Percentiles rank a stretch among this genome's conserved stretches.
Conservation (phyloP, 164 flowering plant species). For the Dillenia turbinata region DNA sequence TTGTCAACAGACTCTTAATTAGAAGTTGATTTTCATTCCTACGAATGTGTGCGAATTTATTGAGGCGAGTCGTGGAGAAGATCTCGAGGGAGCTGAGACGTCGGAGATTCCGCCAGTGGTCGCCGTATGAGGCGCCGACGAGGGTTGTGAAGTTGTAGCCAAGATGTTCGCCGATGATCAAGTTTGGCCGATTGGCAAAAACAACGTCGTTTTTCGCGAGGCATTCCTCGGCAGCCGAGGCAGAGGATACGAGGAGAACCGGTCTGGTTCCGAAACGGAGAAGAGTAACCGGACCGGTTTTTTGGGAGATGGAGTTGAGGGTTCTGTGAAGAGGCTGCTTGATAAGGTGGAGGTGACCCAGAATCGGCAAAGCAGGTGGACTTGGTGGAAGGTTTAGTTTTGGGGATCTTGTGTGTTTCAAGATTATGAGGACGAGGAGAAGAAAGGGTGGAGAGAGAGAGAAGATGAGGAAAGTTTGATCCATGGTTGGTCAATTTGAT, state of each 20-base stretch:
- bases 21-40: conserved; percentile 18
- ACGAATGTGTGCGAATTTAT: conserved; percentile 6
- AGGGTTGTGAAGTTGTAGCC: conserved; percentile 17
- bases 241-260: conserved; percentile 14
- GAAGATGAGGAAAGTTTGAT: no score
- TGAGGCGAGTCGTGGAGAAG: conserved; percentile 16
- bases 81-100: conserved; percentile 10
- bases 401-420: neutral
- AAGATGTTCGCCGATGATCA: conserved; percentile 5
- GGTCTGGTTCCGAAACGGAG: conserved; percentile 15
- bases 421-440: neutral
- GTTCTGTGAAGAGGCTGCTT: conserved; percentile 22
- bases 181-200: conserved; percentile 16
- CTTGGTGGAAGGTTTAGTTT: conserved; percentile 13
- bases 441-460: neutral
- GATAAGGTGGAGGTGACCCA: conserved; percentile 35
- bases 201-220: conserved; percentile 20
- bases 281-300: conserved; percentile 20
- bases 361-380: conserved; percentile 18
- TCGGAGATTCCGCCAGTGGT: conserved; percentile 25
- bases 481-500: neutral
- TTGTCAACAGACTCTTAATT: conserved; percentile 5
- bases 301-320: conserved; percentile 13
- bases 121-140: conserved; percentile 12
- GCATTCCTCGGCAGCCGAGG: conserved; percentile 18